These are phyloP conservation scores for Fusarium guadeloupense DNA, from an alignment of 2,329 filamentous ascomycete species.

Conservation along the genomic window DNA sequence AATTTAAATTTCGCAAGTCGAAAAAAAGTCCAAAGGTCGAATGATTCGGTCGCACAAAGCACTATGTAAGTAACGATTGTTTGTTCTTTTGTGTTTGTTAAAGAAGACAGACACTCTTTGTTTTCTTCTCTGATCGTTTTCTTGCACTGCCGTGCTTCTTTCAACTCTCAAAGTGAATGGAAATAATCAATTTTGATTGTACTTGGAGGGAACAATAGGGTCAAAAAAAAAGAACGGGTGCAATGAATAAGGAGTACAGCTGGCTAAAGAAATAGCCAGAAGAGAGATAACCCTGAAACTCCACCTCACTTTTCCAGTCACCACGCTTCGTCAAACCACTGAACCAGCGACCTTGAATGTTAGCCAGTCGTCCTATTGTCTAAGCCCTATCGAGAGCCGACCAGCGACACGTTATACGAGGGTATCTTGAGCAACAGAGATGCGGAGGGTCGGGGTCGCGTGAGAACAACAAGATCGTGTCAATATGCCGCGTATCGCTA, in stretches of 20 bases:
- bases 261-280: constrained; percentile 46
- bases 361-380: constrained; percentile 42
- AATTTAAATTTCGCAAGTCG: constrained; percentile 33
- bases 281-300: constrained; percentile 49
- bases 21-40: constrained; percentile 22
- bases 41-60: constrained; percentile 41
- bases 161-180: constrained; percentile 50
- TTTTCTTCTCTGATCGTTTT: constrained; percentile 45
- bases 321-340: constrained; percentile 45
- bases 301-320: constrained; percentile 52
- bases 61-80: constrained; percentile 47
- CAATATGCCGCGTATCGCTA: constrained; percentile 5
- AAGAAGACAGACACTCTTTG: constrained; percentile 35
- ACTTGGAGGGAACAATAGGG: constrained; percentile 50
- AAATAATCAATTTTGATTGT: constrained; percentile 66
- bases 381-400: constrained; percentile 38
- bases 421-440: constrained; percentile 12
- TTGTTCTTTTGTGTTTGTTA: constrained; percentile 41
- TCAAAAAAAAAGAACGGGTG: constrained; percentile 45
- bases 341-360: constrained; percentile 45
- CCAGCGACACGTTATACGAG: constrained; percentile 27
- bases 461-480: constrained; percentile 16
- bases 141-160: constrained; percentile 51
- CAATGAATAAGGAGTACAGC: constrained; percentile 54
- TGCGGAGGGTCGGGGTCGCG: constrained; percentile 15